A percentile compares a stretch with the other conserved stretches of the same genome.
Conservation (phyloP, 1,139 yeast species). For the Geotrichum klebahnii region DNA sequence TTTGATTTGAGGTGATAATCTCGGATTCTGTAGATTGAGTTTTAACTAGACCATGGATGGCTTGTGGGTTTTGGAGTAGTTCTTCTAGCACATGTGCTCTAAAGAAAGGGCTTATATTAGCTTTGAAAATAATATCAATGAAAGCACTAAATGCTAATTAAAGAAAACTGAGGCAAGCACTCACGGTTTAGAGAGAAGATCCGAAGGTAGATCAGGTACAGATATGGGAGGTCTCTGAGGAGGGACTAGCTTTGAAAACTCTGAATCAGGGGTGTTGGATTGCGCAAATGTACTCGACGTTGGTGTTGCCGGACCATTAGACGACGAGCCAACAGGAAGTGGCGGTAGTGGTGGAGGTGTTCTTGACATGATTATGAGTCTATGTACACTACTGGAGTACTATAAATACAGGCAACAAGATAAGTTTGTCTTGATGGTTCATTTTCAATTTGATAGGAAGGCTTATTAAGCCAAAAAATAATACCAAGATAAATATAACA, state of each 20-base stretch:
- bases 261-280: background rate
- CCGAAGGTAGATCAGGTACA: constrained; percentile 14
- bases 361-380: constrained; percentile 1
- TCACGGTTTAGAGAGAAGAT: constrained; percentile 12
- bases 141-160: background rate
- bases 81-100: constrained; percentile 6
- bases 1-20: background rate
- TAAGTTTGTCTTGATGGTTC: no score
- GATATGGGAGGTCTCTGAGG: background rate
- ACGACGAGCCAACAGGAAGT: background rate
- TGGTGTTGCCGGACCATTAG: background rate
- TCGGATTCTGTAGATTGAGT: constrained; percentile 6
- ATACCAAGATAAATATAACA: background rate
- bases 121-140: background rate
- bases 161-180: no score
- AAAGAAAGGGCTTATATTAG: background rate
- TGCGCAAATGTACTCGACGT: background rate
- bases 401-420: no score
- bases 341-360: constrained; percentile 14
- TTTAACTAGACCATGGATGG: constrained; percentile 17
- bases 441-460: background rate
- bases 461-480: constrained; percentile 4
- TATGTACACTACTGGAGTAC: no score
- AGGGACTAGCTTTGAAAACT: background rate
- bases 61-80: constrained; percentile 15